Evolutionary conservation across 129 eudicot genomes (phyloP), one percentile per base, ranked within the genome.

Genomic region (Silybum marianum): DNA sequence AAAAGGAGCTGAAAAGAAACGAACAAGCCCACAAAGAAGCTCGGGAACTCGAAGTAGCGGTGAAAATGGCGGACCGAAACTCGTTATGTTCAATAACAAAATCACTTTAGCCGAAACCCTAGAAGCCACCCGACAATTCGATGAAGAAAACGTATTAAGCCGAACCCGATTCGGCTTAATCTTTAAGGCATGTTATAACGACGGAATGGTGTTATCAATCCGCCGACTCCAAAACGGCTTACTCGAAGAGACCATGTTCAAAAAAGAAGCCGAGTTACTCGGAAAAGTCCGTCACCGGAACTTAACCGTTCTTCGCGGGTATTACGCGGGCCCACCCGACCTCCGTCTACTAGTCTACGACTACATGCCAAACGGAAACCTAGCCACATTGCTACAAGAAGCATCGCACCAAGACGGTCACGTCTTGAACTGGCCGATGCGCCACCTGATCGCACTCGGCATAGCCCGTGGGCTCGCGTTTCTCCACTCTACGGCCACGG

Each of bases 321-420:
- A 94, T 83, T 91, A 90, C 46, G 95, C 92, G 3, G 98, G 98
- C 13, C 89, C 97, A 3, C 96, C 96, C 0, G 97, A 94, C 39
- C 80, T 87, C 3, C 79, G 97, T 22, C 90, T 94, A 13, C 88
- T 94, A 6, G 93, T 90, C 63, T 89, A 87, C 36, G 98, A 94
- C 83, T 94, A 94, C 93, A 94, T 94, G 98, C 98, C 98, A 2
- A 94, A 94, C 63, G 98, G 98, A 36, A 94, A 91, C 90, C 87
- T 94, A 0, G 97, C 95, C 0, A 94, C 98, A 1, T 69, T 94
- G 46, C 89, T 94, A 16, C 98, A 94, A 85, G 98, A 94, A 81
- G 98, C 98, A 26, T 94, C 95, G 0, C 97, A 94, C 88, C 97
- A 91, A 84, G 98, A 94, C 11, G 98, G 98, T 6, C 98, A 94